Evolutionary conservation across 2,329 filamentous ascomycete genomes (phyloP).

Genomic region (Hypoxylon sp.): DNA sequence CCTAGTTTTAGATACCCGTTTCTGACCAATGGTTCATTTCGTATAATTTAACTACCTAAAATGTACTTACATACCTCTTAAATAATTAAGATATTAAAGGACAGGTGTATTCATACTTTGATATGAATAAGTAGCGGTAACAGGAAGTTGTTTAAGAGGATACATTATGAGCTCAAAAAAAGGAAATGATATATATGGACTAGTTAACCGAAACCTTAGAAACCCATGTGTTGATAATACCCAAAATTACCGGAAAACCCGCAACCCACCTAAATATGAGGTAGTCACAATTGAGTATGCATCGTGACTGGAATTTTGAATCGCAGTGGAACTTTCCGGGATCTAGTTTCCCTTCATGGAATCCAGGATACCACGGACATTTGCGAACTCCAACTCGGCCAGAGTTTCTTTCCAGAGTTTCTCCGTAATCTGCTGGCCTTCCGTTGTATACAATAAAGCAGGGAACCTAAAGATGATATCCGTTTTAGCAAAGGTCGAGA

Average conservation of each 20-base stretch:
- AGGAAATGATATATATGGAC: no score
- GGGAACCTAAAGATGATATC: not conserved
- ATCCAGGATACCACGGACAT: slow-evolving; percentile 11
- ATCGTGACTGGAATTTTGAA: no score
- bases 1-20: no score
- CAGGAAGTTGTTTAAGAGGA: no score
- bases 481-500: not conserved
- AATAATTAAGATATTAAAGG: not conserved
- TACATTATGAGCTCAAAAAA: no score
- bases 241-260: not conserved
- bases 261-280: no score
- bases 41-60: no score
- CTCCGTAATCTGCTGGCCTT: slow-evolving; percentile 11
- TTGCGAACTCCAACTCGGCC: slow-evolving; percentile 16
- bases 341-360: slow-evolving; percentile 8
- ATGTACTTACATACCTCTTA: no score
- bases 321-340: not conserved
- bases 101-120: not conserved
- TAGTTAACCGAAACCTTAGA: no score
- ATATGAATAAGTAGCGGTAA: not conserved
- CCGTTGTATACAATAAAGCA: slow-evolving; percentile 8
- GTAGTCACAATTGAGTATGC: not conserved
- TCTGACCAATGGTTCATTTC: no score
- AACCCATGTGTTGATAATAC: not conserved
- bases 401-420: slow-evolving; percentile 11